A percentile compares a stretch with the other conserved stretches of the same genome.
Evolutionary conservation across 768 basidiomycete genomes (phyloP).

Genomic region (Pleurotus tuoliensis): DNA sequence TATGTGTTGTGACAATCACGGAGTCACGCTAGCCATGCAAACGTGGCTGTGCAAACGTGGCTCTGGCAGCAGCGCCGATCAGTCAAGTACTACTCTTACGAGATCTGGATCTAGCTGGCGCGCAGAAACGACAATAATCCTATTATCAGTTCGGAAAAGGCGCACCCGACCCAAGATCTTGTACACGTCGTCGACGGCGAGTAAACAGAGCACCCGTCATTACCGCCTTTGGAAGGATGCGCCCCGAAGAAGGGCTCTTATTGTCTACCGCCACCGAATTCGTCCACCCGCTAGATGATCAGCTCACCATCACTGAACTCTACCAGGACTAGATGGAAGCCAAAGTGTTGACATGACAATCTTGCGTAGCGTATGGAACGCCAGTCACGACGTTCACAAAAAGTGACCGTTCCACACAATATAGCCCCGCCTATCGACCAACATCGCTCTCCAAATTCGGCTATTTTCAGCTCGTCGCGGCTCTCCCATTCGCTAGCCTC

Average conservation of each 20-base stretch:
- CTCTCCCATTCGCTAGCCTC: constrained; percentile 40
- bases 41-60: constrained; percentile 1
- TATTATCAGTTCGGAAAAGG: constrained; percentile 6
- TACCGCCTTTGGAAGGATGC: constrained; percentile 32
- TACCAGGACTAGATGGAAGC: constrained; percentile 30
- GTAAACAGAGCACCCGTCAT: constrained; percentile 19
- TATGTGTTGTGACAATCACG: background rate
- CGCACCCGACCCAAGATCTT: constrained; percentile 7
- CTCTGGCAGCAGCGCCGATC: background rate
- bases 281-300: constrained; percentile 27
- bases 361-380: constrained; percentile 34
- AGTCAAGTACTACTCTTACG: background rate
- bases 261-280: constrained; percentile 40
- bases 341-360: constrained; percentile 56
- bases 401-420: constrained; percentile 43
- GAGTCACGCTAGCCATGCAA: background rate
- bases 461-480: constrained; percentile 37
- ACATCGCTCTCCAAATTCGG: constrained; percentile 29
- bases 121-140: constrained; percentile 1
- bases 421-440: constrained; percentile 42
- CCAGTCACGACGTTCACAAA: constrained; percentile 40
- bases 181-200: background rate
- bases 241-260: constrained; percentile 45
- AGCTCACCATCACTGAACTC: constrained; percentile 34
- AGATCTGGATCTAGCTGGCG: background rate